Base-by-base conservation (phyloP, 2,329 filamentous ascomycete genomes). In the Colletotrichum lindemuthianum region DNA sequence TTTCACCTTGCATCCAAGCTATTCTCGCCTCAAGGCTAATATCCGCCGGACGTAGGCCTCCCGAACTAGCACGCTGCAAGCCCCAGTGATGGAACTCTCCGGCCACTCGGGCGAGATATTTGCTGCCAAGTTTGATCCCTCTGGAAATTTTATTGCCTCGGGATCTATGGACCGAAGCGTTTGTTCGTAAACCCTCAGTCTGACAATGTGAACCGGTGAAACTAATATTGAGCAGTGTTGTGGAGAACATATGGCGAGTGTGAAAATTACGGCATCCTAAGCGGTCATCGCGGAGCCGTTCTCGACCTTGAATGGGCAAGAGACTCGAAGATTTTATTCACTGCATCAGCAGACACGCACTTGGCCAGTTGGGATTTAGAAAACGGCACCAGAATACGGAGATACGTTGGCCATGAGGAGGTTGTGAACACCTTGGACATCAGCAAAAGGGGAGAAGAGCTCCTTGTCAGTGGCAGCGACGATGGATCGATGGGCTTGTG, bases 221-320 rank as follows among this genome's bases (percentile, higher is more conserved):
- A 57, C 71, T 73, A 51, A 74, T 50, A 32, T 0, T 32, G n/a
- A 2, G 53, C 65, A 96, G 92, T 98, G 79, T 86, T 99, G 36
- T 99, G 96, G 96, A 88, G 91, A 72, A 96, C 94, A 2, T 93
- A 95, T 67, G 95, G 93, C 72, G 87, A 93, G 71, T 97, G 95
- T 80, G 92, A 97, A 73, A 99, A 99, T 79, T 97, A 97, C 73
- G 94, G 95, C 65, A 81, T 92, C 34, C 83, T 99, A 56, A 93
- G 84, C 8, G 96, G 96, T 39, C 96, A 99, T 81, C 93, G 92
- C 75, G 93, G 93, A 69, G 96, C 96, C 2, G 83, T 99, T 52
- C 83, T 98, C 33, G 96, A 98, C 77, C 81, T 99, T 49, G 93
- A 97, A 74, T 99, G 96, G 96, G 97, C 96, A 34, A 90, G 96